Evolutionary conservation across 1,284 basidiomycete genomes (phyloP), one percentile per base, ranked within the genome.

Genomic region (Stygiomarasmius scandens): DNA sequence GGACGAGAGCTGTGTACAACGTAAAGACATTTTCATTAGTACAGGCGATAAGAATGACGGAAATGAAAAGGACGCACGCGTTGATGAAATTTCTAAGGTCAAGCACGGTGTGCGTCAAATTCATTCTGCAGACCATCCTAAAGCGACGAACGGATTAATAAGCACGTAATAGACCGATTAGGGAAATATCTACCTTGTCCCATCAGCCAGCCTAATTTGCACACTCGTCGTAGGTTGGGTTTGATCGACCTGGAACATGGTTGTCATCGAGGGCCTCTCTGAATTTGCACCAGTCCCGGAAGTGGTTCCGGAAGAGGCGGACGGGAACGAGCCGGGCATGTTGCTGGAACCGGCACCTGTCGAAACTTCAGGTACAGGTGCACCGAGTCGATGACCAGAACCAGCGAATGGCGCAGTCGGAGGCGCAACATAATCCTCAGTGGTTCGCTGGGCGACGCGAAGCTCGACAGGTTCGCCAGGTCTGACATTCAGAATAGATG

Each of bases 181-280:
- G 52, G 49, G 9, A 34, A 50, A 45, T 43, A 69, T 79, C 34
- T 60, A 90, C 89, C 90, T 83, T n/a, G 92, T 92, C 11, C 97
- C 97, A 73, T 98, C 95, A 10, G 90, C 91, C 48, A 98, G 71
- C 49, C 96, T 81, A 55, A 98, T 81, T 76, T 98, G 96, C n/a
- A 99, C 81, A 67, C 86, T 93, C 32, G 96, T 98, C 53, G 87
- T 90, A 1, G 96, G 96, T 70, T 84, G 79, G 19, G 77, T 81
- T 65, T 84, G 81, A 68, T 98, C 94, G 3, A 98, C 90, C 70
- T 91, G 85, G 69, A 97, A 96, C 58, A 78, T 75, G 23, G 85
- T 81, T 41, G 69, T 75, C 23, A 84, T 78, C 44, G 77, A 71
- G 16, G 52, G 43, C 50, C 74, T 73, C 49, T 73, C 72, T 32